Evolutionary conservation across 1,284 basidiomycete species (phyloP).

Genomic region (Inonotus hispidus): DNA sequence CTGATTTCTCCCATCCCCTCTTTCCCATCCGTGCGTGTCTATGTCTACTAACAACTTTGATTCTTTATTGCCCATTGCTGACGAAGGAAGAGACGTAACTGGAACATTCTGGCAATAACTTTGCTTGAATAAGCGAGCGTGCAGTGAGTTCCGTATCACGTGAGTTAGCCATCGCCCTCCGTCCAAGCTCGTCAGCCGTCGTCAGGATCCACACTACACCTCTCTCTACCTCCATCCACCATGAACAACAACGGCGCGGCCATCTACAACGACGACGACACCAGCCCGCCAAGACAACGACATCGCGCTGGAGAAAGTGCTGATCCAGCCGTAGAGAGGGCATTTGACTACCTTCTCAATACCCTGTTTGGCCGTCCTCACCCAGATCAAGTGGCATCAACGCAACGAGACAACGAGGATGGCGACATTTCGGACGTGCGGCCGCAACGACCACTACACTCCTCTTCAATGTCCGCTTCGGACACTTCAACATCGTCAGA

Average conservation of each 20-base stretch:
- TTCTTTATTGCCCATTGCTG: neutral
- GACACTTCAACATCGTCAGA: neutral
- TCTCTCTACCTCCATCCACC: slow-evolving; percentile 4
- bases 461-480: neutral
- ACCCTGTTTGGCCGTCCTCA: neutral
- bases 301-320: neutral
- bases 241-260: slow-evolving; percentile 9
- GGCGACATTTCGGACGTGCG: neutral
- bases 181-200: no score
- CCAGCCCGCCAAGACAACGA: slow-evolving; percentile 1
- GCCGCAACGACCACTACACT: neutral
- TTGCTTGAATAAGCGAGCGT: no score
- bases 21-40: neutral
- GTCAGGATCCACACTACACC: no score
- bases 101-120: slow-evolving; percentile 8
- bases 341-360: slow-evolving; percentile 9
- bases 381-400: neutral
- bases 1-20: neutral
- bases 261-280: neutral
- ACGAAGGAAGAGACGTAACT: neutral
- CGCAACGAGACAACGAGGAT: neutral
- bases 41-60: neutral
- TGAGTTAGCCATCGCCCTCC: neutral
- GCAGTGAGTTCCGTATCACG: neutral
- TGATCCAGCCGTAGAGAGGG: slow-evolving; percentile 11